phyloP scores from a whole-genome alignment of 2,329 filamentous ascomycete species.

The Trichophyton benhamiae region DNA sequence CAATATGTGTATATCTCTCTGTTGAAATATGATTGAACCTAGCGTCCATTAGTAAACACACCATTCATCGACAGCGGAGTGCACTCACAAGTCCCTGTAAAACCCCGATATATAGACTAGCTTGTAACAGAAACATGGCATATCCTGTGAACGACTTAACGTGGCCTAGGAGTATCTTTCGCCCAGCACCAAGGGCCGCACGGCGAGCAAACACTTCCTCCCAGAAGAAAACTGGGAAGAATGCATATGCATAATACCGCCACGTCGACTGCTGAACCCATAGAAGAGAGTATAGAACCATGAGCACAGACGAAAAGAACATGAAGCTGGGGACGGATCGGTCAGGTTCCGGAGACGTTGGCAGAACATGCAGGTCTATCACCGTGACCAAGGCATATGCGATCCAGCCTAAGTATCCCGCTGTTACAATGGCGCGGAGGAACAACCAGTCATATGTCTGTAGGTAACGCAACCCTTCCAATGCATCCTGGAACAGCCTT shows the following conservation, averaged over 20 bases:
- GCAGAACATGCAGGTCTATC: slow-evolving; percentile 73
- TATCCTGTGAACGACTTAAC: slow-evolving; percentile 49
- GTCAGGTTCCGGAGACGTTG: slow-evolving; percentile 52
- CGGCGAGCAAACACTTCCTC: slow-evolving; percentile 80
- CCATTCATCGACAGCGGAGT: background rate
- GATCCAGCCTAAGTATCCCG: slow-evolving; percentile 92
- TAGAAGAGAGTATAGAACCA: slow-evolving; percentile 65
- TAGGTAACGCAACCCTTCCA: slow-evolving; percentile 79
- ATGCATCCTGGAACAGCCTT: slow-evolving; percentile 59
- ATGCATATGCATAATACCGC: slow-evolving; percentile 80
- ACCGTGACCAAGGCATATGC: slow-evolving; percentile 82
- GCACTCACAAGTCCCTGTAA: slow-evolving; percentile 61
- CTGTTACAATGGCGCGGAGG: slow-evolving; percentile 71
- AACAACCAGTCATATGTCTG: slow-evolving; percentile 99
- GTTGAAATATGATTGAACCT: slow-evolving; percentile 87
- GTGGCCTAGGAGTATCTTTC: slow-evolving; percentile 56
- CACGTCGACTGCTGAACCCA: slow-evolving; percentile 64
- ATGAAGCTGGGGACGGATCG: slow-evolving; percentile 48
- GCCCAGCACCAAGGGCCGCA: slow-evolving; percentile 54
- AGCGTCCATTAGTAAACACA: slow-evolving; percentile 2
- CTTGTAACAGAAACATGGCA: slow-evolving; percentile 50
- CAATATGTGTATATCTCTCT: slow-evolving; percentile 74
- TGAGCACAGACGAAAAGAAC: slow-evolving; percentile 64
- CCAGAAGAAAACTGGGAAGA: slow-evolving; percentile 94
- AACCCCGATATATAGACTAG: slow-evolving; percentile 56